Evolutionary conservation across 306 rosid species (phyloP).

Genomic region (Lupinus albus): DNA sequence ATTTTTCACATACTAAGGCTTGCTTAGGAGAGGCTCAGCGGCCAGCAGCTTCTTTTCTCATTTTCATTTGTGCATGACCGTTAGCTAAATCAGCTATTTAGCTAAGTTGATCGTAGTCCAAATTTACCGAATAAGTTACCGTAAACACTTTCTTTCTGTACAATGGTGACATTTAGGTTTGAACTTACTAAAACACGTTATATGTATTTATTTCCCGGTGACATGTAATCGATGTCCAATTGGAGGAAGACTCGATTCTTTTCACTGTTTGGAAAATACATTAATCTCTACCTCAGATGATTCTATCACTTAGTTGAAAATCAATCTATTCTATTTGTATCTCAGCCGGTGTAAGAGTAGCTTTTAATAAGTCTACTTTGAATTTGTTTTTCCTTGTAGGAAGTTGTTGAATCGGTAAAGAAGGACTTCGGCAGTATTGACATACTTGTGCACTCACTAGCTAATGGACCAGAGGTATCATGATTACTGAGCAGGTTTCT

Average conservation of each 20-base stretch:
- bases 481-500: neutral
- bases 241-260: neutral
- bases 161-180: too few relatives aligned
- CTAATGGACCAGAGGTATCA: slow-evolving; percentile 85
- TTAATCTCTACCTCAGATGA: neutral
- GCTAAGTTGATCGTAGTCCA: neutral
- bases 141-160: neutral
- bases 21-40: neutral
- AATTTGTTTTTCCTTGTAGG: slow-evolving; percentile 56
- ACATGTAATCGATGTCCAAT: neutral
- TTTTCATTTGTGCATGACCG: slow-evolving; percentile 7
- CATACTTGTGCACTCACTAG: slow-evolving; percentile 91
- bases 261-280: neutral
- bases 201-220: neutral
- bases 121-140: neutral
- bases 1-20: neutral
- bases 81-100: neutral
- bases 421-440: slow-evolving; percentile 80
- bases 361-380: slow-evolving; percentile 1
- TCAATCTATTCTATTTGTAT: neutral
- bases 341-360: neutral
- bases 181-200: neutral
- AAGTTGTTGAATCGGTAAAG: slow-evolving; percentile 77
- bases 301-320: neutral
- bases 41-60: neutral